Percentiles rank a stretch among this genome's conserved stretches.
Conservation (phyloP, 257 asterid species). For the Primulina tabacum region DNA sequence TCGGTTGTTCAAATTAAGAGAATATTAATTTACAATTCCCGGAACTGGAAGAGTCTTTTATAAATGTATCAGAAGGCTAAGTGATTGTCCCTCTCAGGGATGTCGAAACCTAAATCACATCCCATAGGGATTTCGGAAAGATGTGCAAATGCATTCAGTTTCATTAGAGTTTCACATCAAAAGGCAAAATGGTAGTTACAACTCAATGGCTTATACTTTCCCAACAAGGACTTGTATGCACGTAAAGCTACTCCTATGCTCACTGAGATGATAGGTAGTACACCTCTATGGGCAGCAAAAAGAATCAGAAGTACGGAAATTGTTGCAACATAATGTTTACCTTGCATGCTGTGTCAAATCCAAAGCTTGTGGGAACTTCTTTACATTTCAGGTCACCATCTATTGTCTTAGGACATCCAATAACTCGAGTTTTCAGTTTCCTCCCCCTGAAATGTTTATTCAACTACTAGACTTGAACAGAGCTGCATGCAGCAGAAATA, state of each 20-base stretch:
- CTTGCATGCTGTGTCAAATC: constrained; percentile 99
- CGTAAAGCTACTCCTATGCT: not conserved
- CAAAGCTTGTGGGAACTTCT: constrained; percentile 96
- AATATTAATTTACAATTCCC: not conserved
- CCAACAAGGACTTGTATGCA: not conserved
- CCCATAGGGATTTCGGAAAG: not conserved
- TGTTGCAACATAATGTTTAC: constrained; percentile 30
- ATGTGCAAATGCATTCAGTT: not conserved
- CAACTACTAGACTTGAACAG: not conserved
- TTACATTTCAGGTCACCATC: constrained; percentile 95
- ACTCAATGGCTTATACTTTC: not conserved
- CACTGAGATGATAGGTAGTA: not conserved
- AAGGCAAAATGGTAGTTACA: not conserved
- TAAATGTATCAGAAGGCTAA: not conserved
- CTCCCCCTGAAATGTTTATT: constrained; percentile 53
- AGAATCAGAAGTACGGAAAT: not conserved
- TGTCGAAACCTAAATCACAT: not conserved
- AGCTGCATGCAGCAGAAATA: constrained; percentile 7
- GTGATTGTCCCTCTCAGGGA: not conserved
- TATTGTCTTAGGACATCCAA: constrained; percentile 99
- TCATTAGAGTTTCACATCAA: not conserved
- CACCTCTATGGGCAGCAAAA: not conserved
- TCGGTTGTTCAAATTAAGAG: not conserved
- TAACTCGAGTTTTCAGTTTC: constrained; percentile 80
- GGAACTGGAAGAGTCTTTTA: not conserved